A percentile compares a stretch with the other conserved stretches of the same genome.
Conservation (phyloP, 495 filamentous ascomycete species). For the Talaromyces thailandensis region DNA sequence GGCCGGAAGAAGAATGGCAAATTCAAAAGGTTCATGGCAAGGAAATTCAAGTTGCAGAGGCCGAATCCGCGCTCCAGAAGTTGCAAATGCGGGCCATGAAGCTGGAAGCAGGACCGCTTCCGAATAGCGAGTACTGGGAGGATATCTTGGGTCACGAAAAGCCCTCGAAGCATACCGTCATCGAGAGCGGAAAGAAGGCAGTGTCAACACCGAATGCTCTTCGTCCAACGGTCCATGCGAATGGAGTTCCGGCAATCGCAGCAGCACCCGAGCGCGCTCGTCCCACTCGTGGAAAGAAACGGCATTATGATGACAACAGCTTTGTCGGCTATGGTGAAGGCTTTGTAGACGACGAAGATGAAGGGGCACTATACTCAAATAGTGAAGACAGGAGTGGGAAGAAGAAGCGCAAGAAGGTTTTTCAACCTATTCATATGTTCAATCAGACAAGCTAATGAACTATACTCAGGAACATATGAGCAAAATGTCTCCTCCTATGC, state of each 20-base stretch:
- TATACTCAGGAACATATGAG: conserved; percentile 34
- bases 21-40: conserved; percentile 55
- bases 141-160: conserved; percentile 52
- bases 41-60: conserved; percentile 38
- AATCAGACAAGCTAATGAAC: conserved; percentile 5
- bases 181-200: conserved; percentile 29
- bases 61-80: conserved; percentile 33
- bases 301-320: conserved; percentile 58
- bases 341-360: conserved; percentile 50
- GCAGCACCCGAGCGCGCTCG: conserved; percentile 33
- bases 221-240: conserved; percentile 19
- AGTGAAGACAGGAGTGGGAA: conserved; percentile 40
- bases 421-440: not conserved
- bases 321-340: conserved; percentile 65
- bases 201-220: conserved; percentile 22
- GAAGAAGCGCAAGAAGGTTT: conserved; percentile 41
- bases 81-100: conserved; percentile 46
- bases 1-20: conserved; percentile 61
- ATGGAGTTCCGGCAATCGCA: conserved; percentile 15
- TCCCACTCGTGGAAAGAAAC: conserved; percentile 56
- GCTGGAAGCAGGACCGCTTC: conserved; percentile 45
- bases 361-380: conserved; percentile 37
- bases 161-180: conserved; percentile 24
- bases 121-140: conserved; percentile 50
- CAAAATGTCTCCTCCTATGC: conserved; percentile 33